Evolutionary conservation across 2,329 filamentous ascomycete species (phyloP), one percentile per base, ranked within the genome.

Genomic region (Diaporthe vaccinii): DNA sequence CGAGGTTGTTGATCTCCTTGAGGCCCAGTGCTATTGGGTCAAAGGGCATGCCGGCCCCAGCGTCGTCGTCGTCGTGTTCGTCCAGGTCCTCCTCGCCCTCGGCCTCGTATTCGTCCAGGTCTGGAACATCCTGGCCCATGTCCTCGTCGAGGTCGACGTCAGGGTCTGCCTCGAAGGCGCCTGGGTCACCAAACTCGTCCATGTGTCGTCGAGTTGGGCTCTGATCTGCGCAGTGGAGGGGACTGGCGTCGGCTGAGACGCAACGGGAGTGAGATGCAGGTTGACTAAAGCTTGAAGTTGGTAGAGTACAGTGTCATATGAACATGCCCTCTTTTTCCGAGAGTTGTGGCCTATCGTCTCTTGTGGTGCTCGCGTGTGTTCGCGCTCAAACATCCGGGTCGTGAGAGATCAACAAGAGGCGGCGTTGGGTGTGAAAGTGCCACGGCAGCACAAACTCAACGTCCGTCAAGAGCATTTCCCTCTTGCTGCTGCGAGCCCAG

Each of bases 1-100:
- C 94, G 28, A 97, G 88, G 77, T 95, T 95, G 79, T 93, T 95
- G 82, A 97, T 96, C 82, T 97, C 95, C 82, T 95, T 96, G 77
- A 96, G 86, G 58, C 92, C 88, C 15, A 88, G 81, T 25, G 87
- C 87, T 25, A 87, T 84, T 20, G 91, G 86, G 74, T 92, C 87
- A 71, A 92, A 89, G 9, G 67, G 74, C 6, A 78, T 74, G n/a
- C 57, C 46, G 5, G 36, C 51, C 14, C 53, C 68, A 51, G 10
- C 46, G 25, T 53, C 73, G 7, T 76, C 75, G 10, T 76, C 76
- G 3, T 75, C 74, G 3, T 67, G 61, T 3, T 73, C 75, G 22
- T 73, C 70, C 20, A 41, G n/a, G 22, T 72, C 73, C 4, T 74
- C 73, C 25, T 71, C 73, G 46, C n/a, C 75, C 14, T 58, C 73